Percentiles rank a stretch among this genome's conserved stretches.
Conservation (phyloP, 169 alveolate species). For the Plasmodium blacklocki region DNA sequence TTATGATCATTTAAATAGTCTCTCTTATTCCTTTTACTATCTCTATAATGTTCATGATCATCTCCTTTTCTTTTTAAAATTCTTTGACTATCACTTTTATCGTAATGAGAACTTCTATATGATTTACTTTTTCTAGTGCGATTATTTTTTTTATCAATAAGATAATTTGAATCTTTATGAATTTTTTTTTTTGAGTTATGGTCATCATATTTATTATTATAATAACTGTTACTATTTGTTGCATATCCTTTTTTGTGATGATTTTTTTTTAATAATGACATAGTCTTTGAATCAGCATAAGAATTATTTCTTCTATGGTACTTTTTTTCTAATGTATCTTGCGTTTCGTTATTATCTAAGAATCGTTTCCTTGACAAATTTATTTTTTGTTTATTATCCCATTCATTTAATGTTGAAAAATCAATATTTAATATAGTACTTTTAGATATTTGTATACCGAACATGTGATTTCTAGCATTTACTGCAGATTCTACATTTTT, state of each 20-base stretch:
- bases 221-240: too few species aligned
- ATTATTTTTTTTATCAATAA: background rate
- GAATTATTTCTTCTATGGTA: conserved; percentile 11
- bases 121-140: background rate
- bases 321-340: conserved; percentile 19
- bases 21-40: conserved; percentile 20
- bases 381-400: conserved; percentile 49
- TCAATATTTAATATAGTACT: conserved; percentile 34
- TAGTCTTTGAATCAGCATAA: conserved; percentile 31
- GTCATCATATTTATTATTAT: background rate
- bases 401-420: conserved; percentile 22
- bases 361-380: conserved; percentile 15
- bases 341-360: conserved; percentile 24
- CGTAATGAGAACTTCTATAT: background rate
- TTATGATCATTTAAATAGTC: background rate
- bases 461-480: conserved; percentile 57
- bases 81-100: background rate
- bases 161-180: background rate
- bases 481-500: conserved; percentile 6
- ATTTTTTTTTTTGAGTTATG: background rate
- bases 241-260: background rate
- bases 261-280: conserved; percentile 35
- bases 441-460: conserved; percentile 37
- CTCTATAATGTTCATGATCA: conserved; percentile 11
- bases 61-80: background rate